Evolutionary conservation across 768 basidiomycete genomes (phyloP), one percentile per base, ranked within the genome.

Genomic region (Cyclocybe aegerita): DNA sequence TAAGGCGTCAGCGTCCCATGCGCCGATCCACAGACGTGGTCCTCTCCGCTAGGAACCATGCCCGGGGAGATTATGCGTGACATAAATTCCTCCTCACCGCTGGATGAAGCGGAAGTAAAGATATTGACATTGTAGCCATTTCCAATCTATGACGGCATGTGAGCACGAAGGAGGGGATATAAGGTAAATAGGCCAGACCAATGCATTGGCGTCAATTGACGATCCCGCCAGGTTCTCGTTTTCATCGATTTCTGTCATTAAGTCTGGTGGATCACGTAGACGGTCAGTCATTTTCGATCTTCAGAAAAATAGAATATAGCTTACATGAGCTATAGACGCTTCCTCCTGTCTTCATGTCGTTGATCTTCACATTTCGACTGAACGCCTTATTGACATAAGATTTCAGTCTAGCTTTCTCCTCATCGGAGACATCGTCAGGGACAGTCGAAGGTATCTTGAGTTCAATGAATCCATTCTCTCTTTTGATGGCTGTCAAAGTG

Each of bases 21-120:
- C 0, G 80, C 78, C 34, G 76, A 76, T 10, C 81, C 81, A 50
- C 79, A 82, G 7, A 81, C 80, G 12, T 66, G 70, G 50, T 82
- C 81, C 63, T 82, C 80, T 4, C 65, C 65, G 44, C 61, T 58
- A 48, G 56, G 56, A 17, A 74, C 54, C 7, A 49, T 29, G 1
- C 40, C 43, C 6, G 77, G 78, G 4, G 74, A 65, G 55, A 83
- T 81, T 70, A 81, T 75, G 4, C 82, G 71, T 6, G 80, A 80
- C 15, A 73, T 63, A 61, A 80, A 83, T 11, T 56, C 57, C 44
- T 68, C 69, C 9, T 68, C 55, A 4, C 58, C 58, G 29, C 56
- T 66, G 0, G 69, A 61, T 4, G 69, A 60, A 23, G 55, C 50
- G 29, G 67, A 66, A 0, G 80, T 79, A 17, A 81, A 54, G 11